Conservation (phyloP, 2,329 filamentous ascomycete genomes). For the Alternaria atra region DNA sequence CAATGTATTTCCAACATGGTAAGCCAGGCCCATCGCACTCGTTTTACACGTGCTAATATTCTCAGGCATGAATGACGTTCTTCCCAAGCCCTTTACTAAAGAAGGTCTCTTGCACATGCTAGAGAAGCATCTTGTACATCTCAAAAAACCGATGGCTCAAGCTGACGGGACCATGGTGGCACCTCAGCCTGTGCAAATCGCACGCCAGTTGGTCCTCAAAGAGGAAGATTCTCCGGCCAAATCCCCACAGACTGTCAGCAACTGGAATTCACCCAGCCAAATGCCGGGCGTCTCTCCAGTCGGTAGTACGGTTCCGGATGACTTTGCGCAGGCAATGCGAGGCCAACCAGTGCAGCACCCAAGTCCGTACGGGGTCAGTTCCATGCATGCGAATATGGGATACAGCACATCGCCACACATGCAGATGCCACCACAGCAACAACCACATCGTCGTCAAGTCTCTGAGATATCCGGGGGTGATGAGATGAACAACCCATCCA, state of each 20-base stretch:
- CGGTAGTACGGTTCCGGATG: constrained; percentile 56
- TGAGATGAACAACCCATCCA: constrained; percentile 61
- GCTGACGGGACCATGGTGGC: constrained; percentile 59
- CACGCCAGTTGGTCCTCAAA: constrained; percentile 64
- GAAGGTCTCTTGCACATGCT: constrained; percentile 81
- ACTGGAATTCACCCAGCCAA: constrained; percentile 71
- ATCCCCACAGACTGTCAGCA: constrained; percentile 67
- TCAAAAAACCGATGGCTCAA: constrained; percentile 70
- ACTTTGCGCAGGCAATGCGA: constrained; percentile 58
- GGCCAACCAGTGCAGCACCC: constrained; percentile 47
- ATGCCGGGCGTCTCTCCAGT: constrained; percentile 67
- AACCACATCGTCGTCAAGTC: constrained; percentile 63
- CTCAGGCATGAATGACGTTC: constrained; percentile 93
- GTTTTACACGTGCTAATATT: constrained; percentile 34
- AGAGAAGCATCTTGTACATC: constrained; percentile 85
- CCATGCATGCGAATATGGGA: constrained; percentile 47
- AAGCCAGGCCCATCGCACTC: constrained; percentile 50
- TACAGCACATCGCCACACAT: constrained; percentile 54
- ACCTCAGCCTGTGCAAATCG: constrained; percentile 60
- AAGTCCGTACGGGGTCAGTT: constrained; percentile 49
- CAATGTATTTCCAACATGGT: constrained; percentile 97
- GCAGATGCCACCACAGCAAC: constrained; percentile 48
- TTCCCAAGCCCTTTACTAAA: constrained; percentile 95
- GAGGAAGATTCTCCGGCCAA: constrained; percentile 70
- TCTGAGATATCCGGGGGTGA: constrained; percentile 67